phyloP scores from a whole-genome alignment of 2,329 filamentous ascomycete species.

The Fusarium solani-melongenae region DNA sequence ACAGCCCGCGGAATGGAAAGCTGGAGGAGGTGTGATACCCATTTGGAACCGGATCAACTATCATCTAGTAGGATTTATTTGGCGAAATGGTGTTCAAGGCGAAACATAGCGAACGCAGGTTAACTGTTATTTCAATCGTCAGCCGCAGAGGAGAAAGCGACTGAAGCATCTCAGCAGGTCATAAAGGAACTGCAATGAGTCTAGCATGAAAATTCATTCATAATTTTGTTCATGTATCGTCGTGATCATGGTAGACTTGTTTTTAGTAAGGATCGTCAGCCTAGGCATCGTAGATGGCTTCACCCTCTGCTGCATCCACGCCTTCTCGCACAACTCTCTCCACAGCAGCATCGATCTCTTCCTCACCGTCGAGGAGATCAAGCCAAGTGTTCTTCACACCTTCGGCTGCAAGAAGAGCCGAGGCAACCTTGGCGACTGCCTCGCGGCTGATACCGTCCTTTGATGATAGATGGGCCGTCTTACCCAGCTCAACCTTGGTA shows the following conservation, averaged over 20 bases:
- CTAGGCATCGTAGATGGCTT: constrained; percentile 50
- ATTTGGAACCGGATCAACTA: not conserved
- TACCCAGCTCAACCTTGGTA: constrained; percentile 60
- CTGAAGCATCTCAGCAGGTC: not conserved
- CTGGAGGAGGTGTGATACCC: not conserved
- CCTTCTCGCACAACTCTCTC: constrained; percentile 60
- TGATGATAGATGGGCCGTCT: constrained; percentile 48
- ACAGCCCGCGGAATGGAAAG: not conserved
- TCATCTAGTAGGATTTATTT: not conserved
- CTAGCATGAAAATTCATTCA: not conserved
- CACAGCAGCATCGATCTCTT: constrained; percentile 60
- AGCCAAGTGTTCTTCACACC: constrained; percentile 63
- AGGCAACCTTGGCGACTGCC: constrained; percentile 69
- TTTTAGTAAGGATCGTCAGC: not conserved
- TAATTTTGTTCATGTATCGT: not conserved
- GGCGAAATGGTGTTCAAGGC: not conserved
- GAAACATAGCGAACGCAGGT: not conserved
- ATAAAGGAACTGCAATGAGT: not conserved
- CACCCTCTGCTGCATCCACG: constrained; percentile 65
- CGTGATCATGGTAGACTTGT: not conserved
- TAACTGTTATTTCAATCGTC: not conserved
- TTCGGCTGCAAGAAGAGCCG: constrained; percentile 63
- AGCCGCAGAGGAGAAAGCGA: not conserved
- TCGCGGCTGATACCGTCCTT: constrained; percentile 61
- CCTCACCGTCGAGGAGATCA: constrained; percentile 65